Base-by-base conservation (phyloP, 2,329 filamentous ascomycete genomes). In the Diaporthe velutina region DNA sequence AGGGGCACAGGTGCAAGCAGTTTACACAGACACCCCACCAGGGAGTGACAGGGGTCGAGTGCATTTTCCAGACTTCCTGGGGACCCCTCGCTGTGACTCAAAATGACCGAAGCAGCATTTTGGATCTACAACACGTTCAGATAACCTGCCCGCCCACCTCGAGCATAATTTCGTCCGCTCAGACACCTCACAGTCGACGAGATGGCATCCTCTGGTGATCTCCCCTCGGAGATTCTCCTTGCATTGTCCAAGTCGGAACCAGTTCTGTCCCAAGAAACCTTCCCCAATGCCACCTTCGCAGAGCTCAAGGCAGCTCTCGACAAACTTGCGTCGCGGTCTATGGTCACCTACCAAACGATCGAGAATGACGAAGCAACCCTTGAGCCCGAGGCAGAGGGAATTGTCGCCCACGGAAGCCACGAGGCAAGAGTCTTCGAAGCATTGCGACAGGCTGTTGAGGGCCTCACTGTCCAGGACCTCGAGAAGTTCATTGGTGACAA, bases 261-360 rank as follows among this genome's bases (percentile, higher is more conserved):
- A 60, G 86, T 96, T 78, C 85, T 93, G 79, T 94, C 94, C 71
- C 87, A 87, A 80, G 90, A 94, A 80, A 88, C 89, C 80, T 96
- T 96, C 86, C 91, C 94, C 78, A 83, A 89, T 79, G 85, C 88
- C 79, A 87, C 91, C 80, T 93, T 93, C 80, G 87, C 89, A 76
- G 90, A 91, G 75, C 86, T 98, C 81, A 98, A 98, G 87, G 93
- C 94, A 77, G 94, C 95, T 40, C 89, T 98, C 77, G 97, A 98
- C 86, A 91, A 95, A 78, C 90, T 99, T 71, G 90, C 89, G 40
- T 97, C 95, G 75, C 91, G 96, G 79, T 93, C 92, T 68, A 98
- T 98, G 95, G 88, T 98, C 77, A 88, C 90, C 78, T 98, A 98
- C 85, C 92, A 97, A 79, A 93, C 94, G 61, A 89, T 95, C 76